Base-by-base conservation (phyloP, 768 basidiomycete genomes). In the Boletus sp. region DNA sequence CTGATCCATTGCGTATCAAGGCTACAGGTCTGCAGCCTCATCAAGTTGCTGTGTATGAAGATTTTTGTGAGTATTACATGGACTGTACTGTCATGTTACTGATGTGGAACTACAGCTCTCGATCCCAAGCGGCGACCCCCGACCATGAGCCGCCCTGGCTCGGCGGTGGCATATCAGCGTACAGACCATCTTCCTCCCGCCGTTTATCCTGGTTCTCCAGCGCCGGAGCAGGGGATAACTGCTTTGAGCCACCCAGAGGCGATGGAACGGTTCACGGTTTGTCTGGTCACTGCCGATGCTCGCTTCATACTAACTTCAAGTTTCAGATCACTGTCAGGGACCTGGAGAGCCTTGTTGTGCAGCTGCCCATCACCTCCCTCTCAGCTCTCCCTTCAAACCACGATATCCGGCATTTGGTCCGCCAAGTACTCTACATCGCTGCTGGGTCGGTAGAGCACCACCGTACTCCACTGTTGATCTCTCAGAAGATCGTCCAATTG, bases 401-500 rank as follows among this genome's bases (percentile, higher is more conserved):
- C 66, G 94, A 97, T 50, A 82, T 96, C 57, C 90, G 92, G 55
- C 84, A 86, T 63, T 79, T 95, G 56, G 82, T 96, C 63, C 84
- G 89, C 46, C 91, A 92, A 66, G 86, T 98, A 48, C 79, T 95
- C 14, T 78, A 83, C 59, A 80, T 95, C 50, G 90, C 93, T n/a
- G 84, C 82, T 5, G 87, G 90, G 61, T 87, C 92, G 2, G 73
- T 78, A 17, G 90, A 94, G 54, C 85, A 85, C 60, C 87, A 92
- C 55, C 88, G 90, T 50, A 96, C 94, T 3, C 92, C 94, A 1
- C 77, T 98, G 56, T 80, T 86, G 64, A 94, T 97, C 78, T 94
- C 96, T 1, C 96, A 99, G 74, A 96, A 97, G 75, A 90, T 96
- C 54, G 96, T 98, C 5, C 95, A 97, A 70, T 79, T 94, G 35